These are phyloP conservation scores for Gaeumannomyces tritici DNA, from an alignment of 2,329 filamentous ascomycete species.

Conservation along the genomic window DNA sequence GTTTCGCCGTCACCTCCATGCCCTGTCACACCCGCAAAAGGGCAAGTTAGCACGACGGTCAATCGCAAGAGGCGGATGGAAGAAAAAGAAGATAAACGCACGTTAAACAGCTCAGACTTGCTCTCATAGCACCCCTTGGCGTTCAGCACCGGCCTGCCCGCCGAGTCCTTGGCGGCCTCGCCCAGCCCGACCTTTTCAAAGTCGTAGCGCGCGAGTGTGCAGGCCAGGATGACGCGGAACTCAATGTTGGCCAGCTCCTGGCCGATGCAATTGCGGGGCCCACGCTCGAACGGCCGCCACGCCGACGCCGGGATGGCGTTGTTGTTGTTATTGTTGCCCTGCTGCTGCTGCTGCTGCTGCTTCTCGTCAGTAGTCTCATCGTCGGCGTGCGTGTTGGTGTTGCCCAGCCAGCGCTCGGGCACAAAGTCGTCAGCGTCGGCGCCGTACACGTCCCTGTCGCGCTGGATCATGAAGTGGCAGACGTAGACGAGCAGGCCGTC, in stretches of 20 bases:
- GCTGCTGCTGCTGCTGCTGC: not conserved
- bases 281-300: constrained; percentile 43
- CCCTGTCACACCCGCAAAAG: constrained; percentile 7
- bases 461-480: constrained; percentile 23
- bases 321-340: not conserved
- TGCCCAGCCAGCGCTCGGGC: constrained; percentile 29
- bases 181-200: constrained; percentile 22
- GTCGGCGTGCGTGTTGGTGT: constrained; percentile 14
- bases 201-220: constrained; percentile 17
- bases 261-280: constrained; percentile 43
- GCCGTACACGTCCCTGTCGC: constrained; percentile 23
- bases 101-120: constrained; percentile 16
- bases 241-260: constrained; percentile 38
- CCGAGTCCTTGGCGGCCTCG: constrained; percentile 14
- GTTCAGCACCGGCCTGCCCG: constrained; percentile 10
- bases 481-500: constrained; percentile 25
- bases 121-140: constrained; percentile 14
- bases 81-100: constrained; percentile 8
- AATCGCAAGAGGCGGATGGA: too few relatives aligned
- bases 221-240: constrained; percentile 19
- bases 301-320: constrained; percentile 24
- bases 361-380: constrained; percentile 1
- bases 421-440: constrained; percentile 23
- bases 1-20: constrained; percentile 17
- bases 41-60: not conserved